Conservation (phyloP, 345 rosid species). For the Populus euphratica region DNA sequence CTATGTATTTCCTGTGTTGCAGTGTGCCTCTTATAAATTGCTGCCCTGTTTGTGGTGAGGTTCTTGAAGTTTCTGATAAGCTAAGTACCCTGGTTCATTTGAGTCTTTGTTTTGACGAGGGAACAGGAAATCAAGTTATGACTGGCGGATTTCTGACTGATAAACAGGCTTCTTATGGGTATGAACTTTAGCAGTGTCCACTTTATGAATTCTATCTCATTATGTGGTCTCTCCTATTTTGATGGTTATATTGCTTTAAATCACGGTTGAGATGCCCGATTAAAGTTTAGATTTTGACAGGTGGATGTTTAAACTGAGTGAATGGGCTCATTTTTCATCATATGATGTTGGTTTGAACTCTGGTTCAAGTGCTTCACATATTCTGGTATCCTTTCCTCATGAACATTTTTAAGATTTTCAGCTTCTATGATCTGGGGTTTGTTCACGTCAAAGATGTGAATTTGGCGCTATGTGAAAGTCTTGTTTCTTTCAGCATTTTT, state of each 20-base stretch:
- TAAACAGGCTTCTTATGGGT: constrained; percentile 93
- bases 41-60: constrained; percentile 89
- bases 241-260: neutral
- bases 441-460: neutral
- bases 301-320: constrained; percentile 95
- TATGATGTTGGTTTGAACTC: constrained; percentile 83
- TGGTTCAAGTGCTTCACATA: constrained; percentile 90
- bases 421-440: neutral
- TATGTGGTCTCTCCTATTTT: neutral
- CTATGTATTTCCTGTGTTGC: constrained; percentile 18
- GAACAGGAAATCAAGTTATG: constrained; percentile 92
- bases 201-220: neutral
- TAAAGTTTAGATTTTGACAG: constrained; percentile 28
- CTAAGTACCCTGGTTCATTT: constrained; percentile 81
- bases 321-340: constrained; percentile 85
- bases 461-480: neutral
- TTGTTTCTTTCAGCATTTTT: neutral
- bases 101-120: constrained; percentile 92
- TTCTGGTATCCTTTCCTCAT: constrained; percentile 52
- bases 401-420: neutral
- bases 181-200: constrained; percentile 18
- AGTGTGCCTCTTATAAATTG: constrained; percentile 77
- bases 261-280: neutral
- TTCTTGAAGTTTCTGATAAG: constrained; percentile 63
- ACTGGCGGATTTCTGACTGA: constrained; percentile 95